Conservation (phyloP, 1,284 basidiomycete genomes). For the Leccinum pseudoinsigne region DNA sequence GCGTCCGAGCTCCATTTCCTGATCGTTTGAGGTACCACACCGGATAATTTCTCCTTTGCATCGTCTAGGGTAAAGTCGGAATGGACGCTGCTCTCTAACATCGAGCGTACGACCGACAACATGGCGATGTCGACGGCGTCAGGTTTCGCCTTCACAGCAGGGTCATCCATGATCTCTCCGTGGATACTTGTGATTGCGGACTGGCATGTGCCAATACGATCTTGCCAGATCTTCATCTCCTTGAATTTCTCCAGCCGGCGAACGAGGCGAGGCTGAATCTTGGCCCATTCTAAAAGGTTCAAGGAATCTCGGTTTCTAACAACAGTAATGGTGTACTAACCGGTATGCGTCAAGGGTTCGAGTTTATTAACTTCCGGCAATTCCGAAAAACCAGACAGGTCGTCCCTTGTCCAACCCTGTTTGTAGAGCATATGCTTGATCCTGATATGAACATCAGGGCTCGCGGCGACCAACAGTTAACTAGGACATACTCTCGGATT, state of each 20-base stretch:
- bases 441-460: slow-evolving; percentile 9
- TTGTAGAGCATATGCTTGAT: slow-evolving; percentile 5
- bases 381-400: neutral
- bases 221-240: neutral
- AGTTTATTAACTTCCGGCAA: slow-evolving; percentile 16
- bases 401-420: neutral
- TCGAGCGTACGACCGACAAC: slow-evolving; percentile 4
- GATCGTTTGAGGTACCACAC: slow-evolving; percentile 1
- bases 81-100: slow-evolving; percentile 3
- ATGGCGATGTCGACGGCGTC: slow-evolving; percentile 9
- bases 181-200: neutral
- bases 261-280: slow-evolving; percentile 11
- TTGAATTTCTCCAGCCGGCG: neutral
- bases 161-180: neutral
- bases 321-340: slow-evolving; percentile 9
- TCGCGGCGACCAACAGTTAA: neutral
- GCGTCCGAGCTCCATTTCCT: slow-evolving; percentile 12
- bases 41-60: neutral
- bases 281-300: slow-evolving; percentile 10
- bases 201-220: neutral
- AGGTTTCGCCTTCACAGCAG: slow-evolving; percentile 9
- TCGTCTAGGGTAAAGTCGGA: neutral
- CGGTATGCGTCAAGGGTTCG: slow-evolving; percentile 11
- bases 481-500: slow-evolving; percentile 8
- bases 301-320: neutral